phyloP scores from a whole-genome alignment of 2,329 filamentous ascomycete genomes.

The Alternaria viburni region DNA sequence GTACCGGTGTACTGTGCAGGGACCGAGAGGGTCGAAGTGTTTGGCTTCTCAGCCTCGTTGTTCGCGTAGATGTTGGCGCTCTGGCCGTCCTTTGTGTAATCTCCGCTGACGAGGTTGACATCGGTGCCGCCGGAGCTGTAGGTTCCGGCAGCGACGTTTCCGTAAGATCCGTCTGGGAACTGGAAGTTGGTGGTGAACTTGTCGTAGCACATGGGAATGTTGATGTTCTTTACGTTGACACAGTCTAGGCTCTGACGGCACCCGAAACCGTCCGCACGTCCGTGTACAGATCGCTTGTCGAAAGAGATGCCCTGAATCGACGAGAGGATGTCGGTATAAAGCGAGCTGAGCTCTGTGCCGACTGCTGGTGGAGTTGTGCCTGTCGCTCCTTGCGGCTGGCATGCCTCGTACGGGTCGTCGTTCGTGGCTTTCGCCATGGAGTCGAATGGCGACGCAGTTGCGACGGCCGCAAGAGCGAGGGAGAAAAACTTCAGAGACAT shows the following conservation, averaged over 20 bases:
- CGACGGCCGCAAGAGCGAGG: conserved; percentile 32
- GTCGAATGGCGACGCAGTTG: conserved; percentile 29
- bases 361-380: conserved; percentile 37
- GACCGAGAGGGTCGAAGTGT: conserved; percentile 53
- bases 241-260: conserved; percentile 50
- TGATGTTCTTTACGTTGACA: conserved; percentile 49
- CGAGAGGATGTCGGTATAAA: conserved; percentile 44
- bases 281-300: conserved; percentile 31
- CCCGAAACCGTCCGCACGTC: conserved; percentile 36
- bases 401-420: conserved; percentile 42
- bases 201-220: conserved; percentile 60
- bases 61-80: conserved; percentile 55
- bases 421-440: conserved; percentile 28
- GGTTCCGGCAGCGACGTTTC: conserved; percentile 53
- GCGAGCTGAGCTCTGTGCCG: conserved; percentile 41
- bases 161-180: conserved; percentile 56
- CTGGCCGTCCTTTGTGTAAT: conserved; percentile 50
- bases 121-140: conserved; percentile 50
- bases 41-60: conserved; percentile 48
- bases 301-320: conserved; percentile 46
- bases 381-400: conserved; percentile 46
- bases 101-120: conserved; percentile 55
- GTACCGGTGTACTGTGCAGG: conserved; percentile 55
- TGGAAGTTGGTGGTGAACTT: conserved; percentile 60
- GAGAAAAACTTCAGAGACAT: conserved; percentile 35